These are phyloP conservation scores for Solanum appendiculatum DNA, from an alignment of 257 asterid genomes.

Conservation along the genomic window DNA sequence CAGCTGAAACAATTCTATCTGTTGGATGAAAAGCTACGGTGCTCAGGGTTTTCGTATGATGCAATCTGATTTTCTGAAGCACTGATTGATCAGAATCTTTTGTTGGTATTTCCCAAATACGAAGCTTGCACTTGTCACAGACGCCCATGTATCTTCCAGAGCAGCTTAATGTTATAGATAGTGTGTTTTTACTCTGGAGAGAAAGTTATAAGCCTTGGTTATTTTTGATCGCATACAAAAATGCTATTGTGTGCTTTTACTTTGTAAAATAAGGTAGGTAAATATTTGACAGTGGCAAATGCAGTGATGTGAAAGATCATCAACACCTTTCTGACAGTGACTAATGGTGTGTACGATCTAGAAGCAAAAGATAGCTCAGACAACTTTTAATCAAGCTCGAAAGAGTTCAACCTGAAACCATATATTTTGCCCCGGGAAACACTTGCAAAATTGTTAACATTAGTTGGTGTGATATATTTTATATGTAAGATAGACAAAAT, in stretches of 20 bases:
- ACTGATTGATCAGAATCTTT: conserved; percentile 41
- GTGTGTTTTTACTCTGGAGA: conserved; percentile 47
- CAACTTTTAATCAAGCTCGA: neutral
- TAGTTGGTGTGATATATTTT: neutral
- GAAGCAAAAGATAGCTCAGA: neutral
- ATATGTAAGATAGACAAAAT: neutral
- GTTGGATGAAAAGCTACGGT: conserved; percentile 90
- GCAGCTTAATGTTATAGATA: conserved; percentile 38
- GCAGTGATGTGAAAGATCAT: neutral
- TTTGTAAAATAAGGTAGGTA: neutral
- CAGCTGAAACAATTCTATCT: conserved; percentile 79
- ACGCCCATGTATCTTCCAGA: conserved; percentile 63
- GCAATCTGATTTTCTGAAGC: conserved; percentile 53
- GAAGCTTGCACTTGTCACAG: conserved; percentile 49
- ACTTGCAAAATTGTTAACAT: neutral
- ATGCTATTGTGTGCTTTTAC: neutral
- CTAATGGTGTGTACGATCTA: neutral
- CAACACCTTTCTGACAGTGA: neutral
- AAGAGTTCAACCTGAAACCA: neutral
- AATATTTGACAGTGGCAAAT: neutral
- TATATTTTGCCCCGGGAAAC: neutral
- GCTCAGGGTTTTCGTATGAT: conserved; percentile 65
- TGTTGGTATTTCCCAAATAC: conserved; percentile 74
- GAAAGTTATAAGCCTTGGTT: neutral
- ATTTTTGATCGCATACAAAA: neutral